Conservation (phyloP, 2,329 filamentous ascomycete genomes). For the Pseudogymnoascus sp. region DNA sequence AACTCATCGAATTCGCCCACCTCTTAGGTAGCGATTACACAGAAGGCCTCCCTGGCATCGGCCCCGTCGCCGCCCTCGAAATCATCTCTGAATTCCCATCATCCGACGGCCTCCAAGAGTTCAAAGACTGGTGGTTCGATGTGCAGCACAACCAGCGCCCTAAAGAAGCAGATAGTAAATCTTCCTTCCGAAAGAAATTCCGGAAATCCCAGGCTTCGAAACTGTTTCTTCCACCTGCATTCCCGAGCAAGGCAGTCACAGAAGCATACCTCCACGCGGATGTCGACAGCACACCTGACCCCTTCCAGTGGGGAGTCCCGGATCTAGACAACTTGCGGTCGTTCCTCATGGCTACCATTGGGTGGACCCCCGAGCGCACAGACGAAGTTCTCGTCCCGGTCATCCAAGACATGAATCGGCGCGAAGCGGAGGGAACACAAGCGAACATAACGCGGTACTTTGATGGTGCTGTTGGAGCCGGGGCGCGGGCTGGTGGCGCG, state of each 20-base stretch:
- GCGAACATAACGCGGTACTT: constrained; percentile 94
- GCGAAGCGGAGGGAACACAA: constrained; percentile 85
- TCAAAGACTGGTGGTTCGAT: constrained; percentile 78
- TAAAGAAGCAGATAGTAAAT: constrained; percentile 50
- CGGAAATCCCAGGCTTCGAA: constrained; percentile 70
- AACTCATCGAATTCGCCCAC: constrained; percentile 84
- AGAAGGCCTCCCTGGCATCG: constrained; percentile 80
- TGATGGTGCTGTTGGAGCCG: constrained; percentile 61
- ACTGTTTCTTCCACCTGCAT: constrained; percentile 72
- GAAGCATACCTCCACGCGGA: constrained; percentile 80
- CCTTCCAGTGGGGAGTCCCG: constrained; percentile 92
- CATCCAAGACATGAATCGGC: constrained; percentile 86
- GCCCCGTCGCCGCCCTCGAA: constrained; percentile 89
- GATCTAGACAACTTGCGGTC: constrained; percentile 76
- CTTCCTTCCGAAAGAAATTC: constrained; percentile 76
- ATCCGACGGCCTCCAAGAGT: constrained; percentile 53
- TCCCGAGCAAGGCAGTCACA: constrained; percentile 70
- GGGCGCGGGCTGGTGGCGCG: constrained; percentile 64
- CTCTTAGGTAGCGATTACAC: constrained; percentile 92
- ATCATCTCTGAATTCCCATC: constrained; percentile 80
- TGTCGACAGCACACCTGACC: constrained; percentile 68
- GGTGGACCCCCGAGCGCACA: constrained; percentile 84
- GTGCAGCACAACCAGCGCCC: constrained; percentile 62
- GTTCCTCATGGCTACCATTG: constrained; percentile 86
- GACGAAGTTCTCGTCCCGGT: constrained; percentile 95